phyloP scores from a whole-genome alignment of 805 yeast genomes.

The Ogataea dorogensis region DNA sequence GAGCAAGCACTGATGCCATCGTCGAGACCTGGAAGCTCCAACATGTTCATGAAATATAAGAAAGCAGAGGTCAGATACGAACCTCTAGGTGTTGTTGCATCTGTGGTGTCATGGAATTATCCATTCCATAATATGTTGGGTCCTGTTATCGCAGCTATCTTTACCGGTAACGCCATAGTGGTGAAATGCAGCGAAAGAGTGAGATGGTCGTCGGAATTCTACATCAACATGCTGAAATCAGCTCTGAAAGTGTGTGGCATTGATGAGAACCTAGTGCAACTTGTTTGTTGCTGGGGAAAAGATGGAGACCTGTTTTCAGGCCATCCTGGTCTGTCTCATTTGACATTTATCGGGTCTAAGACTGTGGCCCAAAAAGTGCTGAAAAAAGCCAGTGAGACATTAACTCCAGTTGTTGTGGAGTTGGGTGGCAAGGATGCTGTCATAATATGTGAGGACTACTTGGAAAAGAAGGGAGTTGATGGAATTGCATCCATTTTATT shows the following conservation, averaged over 20 bases:
- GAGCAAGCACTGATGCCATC: constrained; percentile 68
- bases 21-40: constrained; percentile 82
- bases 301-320: constrained; percentile 84
- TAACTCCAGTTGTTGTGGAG: constrained; percentile 94
- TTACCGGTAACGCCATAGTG: constrained; percentile 88
- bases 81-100: constrained; percentile 86
- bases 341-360: constrained; percentile 94
- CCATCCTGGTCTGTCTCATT: constrained; percentile 78
- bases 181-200: constrained; percentile 96
- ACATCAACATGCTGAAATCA: constrained; percentile 64
- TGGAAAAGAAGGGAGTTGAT: constrained; percentile 44
- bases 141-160: constrained; percentile 83
- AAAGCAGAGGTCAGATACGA: constrained; percentile 92
- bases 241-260: constrained; percentile 73
- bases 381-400: constrained; percentile 74
- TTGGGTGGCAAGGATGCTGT: constrained; percentile 96
- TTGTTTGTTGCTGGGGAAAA: constrained; percentile 81
- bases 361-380: constrained; percentile 90
- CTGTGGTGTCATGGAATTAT: constrained; percentile 95
- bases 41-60: constrained; percentile 82
- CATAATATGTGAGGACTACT: constrained; percentile 78
- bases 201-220: constrained; percentile 88
- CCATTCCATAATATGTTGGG: constrained; percentile 95
- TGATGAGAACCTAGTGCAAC: constrained; percentile 80
- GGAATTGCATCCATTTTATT: constrained; percentile 74